Conservation (phyloP, 192 early-diverging fungal genomes). For the Dissophora ornata region DNA sequence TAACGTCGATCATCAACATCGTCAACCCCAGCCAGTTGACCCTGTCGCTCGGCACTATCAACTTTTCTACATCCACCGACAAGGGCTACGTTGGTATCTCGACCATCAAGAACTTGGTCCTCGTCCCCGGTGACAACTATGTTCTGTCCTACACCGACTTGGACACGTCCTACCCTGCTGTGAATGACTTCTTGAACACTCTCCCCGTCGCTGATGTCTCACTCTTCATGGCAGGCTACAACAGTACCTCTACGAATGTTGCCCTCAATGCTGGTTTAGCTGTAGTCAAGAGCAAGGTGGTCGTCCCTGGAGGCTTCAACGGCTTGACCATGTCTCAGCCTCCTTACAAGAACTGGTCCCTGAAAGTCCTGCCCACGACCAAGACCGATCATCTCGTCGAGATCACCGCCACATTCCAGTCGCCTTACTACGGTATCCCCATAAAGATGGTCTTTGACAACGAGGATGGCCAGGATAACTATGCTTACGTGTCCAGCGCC, state of each 20-base stretch:
- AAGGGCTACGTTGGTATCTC: constrained; percentile 27
- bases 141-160: constrained; percentile 17
- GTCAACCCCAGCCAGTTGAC: constrained; percentile 34
- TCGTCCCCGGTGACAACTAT: constrained; percentile 40
- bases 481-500: not conserved
- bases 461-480: constrained; percentile 2
- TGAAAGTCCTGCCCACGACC: constrained; percentile 15
- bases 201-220: not conserved
- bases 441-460: constrained; percentile 1
- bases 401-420: constrained; percentile 41
- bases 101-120: constrained; percentile 16
- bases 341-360: constrained; percentile 42
- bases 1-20: constrained; percentile 31
- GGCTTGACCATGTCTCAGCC: constrained; percentile 32
- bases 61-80: constrained; percentile 8
- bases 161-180: constrained; percentile 4
- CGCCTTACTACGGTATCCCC: constrained; percentile 39
- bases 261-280: constrained; percentile 33
- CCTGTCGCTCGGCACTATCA: constrained; percentile 23
- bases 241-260: constrained; percentile 6
- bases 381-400: not conserved
- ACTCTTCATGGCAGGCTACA: constrained; percentile 7
- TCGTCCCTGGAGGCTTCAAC: constrained; percentile 10
- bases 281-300: constrained; percentile 5
- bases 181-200: constrained; percentile 3